These are phyloP conservation scores for Scheffersomyces amazonensis DNA, from an alignment of 805 yeast genomes.

Conservation along the genomic window DNA sequence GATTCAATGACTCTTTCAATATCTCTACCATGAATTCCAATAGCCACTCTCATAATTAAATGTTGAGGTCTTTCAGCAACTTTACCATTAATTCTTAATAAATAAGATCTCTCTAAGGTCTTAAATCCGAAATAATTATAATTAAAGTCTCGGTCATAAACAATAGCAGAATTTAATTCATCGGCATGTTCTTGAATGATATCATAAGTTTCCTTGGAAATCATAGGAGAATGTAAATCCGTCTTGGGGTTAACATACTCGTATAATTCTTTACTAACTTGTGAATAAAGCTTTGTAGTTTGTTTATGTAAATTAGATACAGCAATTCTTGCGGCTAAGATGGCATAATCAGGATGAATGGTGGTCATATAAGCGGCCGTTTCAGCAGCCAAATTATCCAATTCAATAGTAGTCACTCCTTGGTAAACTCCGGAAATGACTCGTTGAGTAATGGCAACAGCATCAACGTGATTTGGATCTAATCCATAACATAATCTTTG, in stretches of 20 bases:
- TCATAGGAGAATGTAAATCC: slow-evolving; percentile 50
- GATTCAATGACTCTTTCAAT: slow-evolving; percentile 52
- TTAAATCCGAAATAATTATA: slow-evolving; percentile 61
- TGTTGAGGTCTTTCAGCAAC: slow-evolving; percentile 65
- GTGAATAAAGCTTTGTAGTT: slow-evolving; percentile 82
- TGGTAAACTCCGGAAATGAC: slow-evolving; percentile 95
- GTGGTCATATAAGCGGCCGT: slow-evolving; percentile 98
- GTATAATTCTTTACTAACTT: slow-evolving; percentile 70
- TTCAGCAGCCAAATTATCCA: slow-evolving; percentile 75
- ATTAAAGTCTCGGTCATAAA: slow-evolving; percentile 49
- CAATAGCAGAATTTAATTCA: slow-evolving; percentile 45
- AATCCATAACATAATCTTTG: slow-evolving; percentile 93
- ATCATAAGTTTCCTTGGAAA: slow-evolving; percentile 38
- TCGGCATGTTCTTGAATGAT: slow-evolving; percentile 36
- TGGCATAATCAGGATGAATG: slow-evolving; percentile 96
- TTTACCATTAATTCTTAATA: slow-evolving; percentile 51
- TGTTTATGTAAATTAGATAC: slow-evolving; percentile 92
- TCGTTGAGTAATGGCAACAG: slow-evolving; percentile 93
- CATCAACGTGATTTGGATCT: slow-evolving; percentile 88
- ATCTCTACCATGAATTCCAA: slow-evolving; percentile 58
- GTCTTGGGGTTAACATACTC: slow-evolving; percentile 80
- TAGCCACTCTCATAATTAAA: slow-evolving; percentile 58
- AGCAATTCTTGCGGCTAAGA: slow-evolving; percentile 93
- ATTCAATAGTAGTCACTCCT: slow-evolving; percentile 91
- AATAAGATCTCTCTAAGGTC: slow-evolving; percentile 58